A percentile compares a stretch with the other conserved stretches of the same genome.
phyloP scores from a whole-genome alignment of 2,329 filamentous ascomycete genomes.

The Alternaria postmessia region DNA sequence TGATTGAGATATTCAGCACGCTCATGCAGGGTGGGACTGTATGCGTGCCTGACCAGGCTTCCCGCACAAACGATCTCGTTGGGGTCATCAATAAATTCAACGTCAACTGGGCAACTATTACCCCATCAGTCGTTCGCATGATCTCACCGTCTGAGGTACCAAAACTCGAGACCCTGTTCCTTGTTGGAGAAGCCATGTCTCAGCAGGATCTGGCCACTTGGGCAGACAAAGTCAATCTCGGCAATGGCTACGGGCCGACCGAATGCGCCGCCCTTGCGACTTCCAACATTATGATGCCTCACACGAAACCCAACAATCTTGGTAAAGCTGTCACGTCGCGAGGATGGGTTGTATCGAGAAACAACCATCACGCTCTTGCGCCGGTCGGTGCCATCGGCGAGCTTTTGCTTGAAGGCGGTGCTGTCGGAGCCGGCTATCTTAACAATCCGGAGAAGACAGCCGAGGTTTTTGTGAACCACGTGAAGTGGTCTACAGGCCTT shows the following conservation, averaged over 20 bases:
- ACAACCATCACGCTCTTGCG: constrained; percentile 44
- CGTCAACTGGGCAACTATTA: constrained; percentile 56
- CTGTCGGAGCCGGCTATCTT: constrained; percentile 42
- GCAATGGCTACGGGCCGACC: constrained; percentile 53
- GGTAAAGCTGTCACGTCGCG: constrained; percentile 41
- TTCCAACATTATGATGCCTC: constrained; percentile 39
- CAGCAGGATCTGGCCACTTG: constrained; percentile 48
- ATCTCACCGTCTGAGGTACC: constrained; percentile 42
- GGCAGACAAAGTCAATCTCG: constrained; percentile 45
- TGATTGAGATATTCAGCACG: constrained; percentile 58
- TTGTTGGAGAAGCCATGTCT: constrained; percentile 47
- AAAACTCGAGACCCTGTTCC: constrained; percentile 33
- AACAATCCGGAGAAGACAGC: constrained; percentile 44
- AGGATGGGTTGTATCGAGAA: constrained; percentile 51
- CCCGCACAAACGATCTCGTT: constrained; percentile 56
- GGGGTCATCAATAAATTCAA: constrained; percentile 50
- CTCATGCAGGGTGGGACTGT: constrained; percentile 58
- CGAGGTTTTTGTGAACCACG: constrained; percentile 32
- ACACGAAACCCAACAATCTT: constrained; percentile 45
- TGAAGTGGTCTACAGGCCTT: constrained; percentile 29
- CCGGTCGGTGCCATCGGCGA: constrained; percentile 54
- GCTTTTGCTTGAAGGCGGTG: constrained; percentile 52
- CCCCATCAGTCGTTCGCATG: constrained; percentile 51
- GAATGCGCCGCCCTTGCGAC: constrained; percentile 50
- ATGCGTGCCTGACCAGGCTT: constrained; percentile 59